phyloP scores from a whole-genome alignment of 192 early-diverging fungal genomes.

The Obelidium mucronatum region DNA sequence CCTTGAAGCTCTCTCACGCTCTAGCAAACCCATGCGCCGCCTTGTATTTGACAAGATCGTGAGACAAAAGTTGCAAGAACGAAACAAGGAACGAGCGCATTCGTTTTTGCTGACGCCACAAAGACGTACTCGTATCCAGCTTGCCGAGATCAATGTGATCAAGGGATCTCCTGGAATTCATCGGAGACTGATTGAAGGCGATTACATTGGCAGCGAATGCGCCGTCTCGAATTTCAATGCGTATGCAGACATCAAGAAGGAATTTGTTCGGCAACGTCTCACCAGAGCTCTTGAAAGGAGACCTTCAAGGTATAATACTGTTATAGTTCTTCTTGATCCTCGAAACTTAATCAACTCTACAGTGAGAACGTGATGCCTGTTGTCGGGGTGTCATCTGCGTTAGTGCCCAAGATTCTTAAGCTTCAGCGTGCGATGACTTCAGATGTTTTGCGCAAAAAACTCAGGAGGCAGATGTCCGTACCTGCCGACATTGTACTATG shows the following conservation, averaged over 20 bases:
- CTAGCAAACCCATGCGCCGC: background rate
- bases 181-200: background rate
- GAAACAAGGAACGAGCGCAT: background rate
- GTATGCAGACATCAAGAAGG: background rate
- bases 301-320: background rate
- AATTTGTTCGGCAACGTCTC: background rate
- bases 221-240: background rate
- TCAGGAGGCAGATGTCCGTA: background rate
- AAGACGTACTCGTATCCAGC: background rate
- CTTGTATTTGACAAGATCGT: slow-evolving; percentile 17
- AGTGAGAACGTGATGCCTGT: background rate
- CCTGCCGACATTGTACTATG: background rate
- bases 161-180: slow-evolving; percentile 2
- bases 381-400: background rate
- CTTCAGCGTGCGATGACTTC: background rate
- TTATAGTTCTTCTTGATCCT: no score
- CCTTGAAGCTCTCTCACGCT: background rate
- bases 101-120: background rate
- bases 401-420: background rate
- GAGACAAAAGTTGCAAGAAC: background rate
- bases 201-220: background rate
- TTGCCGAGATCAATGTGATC: slow-evolving; percentile 15
- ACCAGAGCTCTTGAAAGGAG: background rate
- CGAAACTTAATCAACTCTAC: no score
- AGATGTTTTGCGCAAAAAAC: background rate